These are phyloP conservation scores for Pharus latifolius DNA, from an alignment of 176 grass and related monocot genomes.

Conservation along the genomic window DNA sequence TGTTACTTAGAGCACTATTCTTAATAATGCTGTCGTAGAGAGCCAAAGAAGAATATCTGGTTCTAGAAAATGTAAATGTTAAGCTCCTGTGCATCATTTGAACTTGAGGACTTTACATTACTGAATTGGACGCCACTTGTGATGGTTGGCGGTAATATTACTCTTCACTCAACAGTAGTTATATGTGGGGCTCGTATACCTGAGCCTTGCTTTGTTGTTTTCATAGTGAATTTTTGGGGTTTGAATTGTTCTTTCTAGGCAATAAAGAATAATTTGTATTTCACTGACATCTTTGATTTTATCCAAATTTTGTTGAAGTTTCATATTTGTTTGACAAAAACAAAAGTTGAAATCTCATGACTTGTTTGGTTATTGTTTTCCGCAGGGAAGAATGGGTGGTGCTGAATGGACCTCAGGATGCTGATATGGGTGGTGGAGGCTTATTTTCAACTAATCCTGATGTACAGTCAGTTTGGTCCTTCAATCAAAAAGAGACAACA, in stretches of 20 bases:
- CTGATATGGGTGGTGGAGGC: conserved; percentile 23
- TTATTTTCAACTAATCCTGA: conserved; percentile 63
- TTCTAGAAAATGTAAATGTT: too few relatives aligned
- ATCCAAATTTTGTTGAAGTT: not conserved
- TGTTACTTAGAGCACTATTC: too few relatives aligned
- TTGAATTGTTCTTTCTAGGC: not conserved
- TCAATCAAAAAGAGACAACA: conserved; percentile 50
- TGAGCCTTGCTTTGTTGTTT: not conserved
- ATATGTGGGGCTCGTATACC: not conserved
- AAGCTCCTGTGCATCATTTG: too few relatives aligned
- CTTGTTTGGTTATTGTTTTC: not conserved
- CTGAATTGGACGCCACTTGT: not conserved
- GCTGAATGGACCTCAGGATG: conserved; percentile 42
- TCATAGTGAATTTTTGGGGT: not conserved
- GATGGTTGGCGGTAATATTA: not conserved
- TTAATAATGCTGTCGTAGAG: too few relatives aligned
- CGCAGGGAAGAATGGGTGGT: conserved; percentile 38
- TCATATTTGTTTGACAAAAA: not conserved
- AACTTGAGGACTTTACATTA: too few relatives aligned
- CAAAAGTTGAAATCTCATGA: not conserved
- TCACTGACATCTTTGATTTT: not conserved
- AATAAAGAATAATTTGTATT: not conserved
- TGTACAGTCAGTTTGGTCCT: conserved; percentile 71
- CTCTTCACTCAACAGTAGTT: not conserved
- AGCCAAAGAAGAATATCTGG: too few relatives aligned